phyloP scores from a whole-genome alignment of 2,329 filamentous ascomycete species.

The Cladobotryum protrusum region DNA sequence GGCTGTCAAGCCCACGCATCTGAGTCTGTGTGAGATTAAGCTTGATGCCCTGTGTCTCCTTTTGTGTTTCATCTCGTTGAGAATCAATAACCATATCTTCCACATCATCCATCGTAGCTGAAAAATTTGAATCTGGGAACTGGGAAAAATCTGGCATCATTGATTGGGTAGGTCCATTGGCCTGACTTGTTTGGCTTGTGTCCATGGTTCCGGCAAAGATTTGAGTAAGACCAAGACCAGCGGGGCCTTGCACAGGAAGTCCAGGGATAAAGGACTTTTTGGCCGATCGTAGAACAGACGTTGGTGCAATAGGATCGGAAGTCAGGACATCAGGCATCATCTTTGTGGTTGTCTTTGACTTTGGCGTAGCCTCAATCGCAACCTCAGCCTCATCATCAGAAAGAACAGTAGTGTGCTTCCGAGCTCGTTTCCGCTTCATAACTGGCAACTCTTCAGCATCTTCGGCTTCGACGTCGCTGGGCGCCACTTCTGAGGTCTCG shows the following conservation, averaged over 20 bases:
- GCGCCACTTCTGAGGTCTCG: conserved; percentile 19
- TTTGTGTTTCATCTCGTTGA: conserved; percentile 31
- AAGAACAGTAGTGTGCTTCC: conserved; percentile 47
- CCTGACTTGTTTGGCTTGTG: conserved; percentile 41
- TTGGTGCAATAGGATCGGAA: conserved; percentile 34
- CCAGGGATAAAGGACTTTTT: conserved; percentile 66
- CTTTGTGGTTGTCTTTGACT: conserved; percentile 34
- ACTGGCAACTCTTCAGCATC: conserved; percentile 35
- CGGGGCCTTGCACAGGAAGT: conserved; percentile 53
- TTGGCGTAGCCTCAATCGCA: conserved; percentile 39
- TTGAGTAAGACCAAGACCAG: conserved; percentile 72
- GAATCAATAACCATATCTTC: conserved; percentile 47
- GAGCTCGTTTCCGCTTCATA: conserved; percentile 38
- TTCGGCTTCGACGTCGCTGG: conserved; percentile 23
- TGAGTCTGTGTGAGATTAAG: conserved; percentile 58
- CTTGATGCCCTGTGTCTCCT: conserved; percentile 39
- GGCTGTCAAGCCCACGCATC: conserved; percentile 50
- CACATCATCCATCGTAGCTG: conserved; percentile 40
- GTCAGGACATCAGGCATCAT: conserved; percentile 38
- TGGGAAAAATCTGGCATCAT: conserved; percentile 52
- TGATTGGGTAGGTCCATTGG: conserved; percentile 34
- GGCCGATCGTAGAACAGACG: conserved; percentile 60
- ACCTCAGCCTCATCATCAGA: conserved; percentile 53
- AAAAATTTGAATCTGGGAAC: conserved; percentile 55
- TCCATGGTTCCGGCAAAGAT: conserved; percentile 90